Evolutionary conservation across 371 early-diverging fungal species (phyloP).

Genomic region (Nematocida sp.): DNA sequence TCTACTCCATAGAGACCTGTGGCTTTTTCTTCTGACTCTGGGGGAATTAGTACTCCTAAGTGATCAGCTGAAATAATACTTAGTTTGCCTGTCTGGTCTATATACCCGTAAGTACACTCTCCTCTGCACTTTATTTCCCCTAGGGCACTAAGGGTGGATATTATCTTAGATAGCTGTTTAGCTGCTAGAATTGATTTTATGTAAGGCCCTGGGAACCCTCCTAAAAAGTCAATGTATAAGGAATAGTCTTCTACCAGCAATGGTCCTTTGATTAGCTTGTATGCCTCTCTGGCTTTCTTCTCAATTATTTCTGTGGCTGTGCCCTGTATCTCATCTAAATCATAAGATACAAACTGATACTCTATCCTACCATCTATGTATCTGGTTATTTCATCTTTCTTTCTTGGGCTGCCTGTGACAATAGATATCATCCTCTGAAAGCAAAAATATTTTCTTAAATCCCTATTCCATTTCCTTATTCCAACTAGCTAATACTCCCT

Average conservation of each 20-base stretch:
- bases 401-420: conserved; percentile 41
- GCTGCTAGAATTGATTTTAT: conserved; percentile 17
- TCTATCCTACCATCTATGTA: conserved; percentile 9
- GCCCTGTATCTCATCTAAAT: conserved; percentile 42
- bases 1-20: conserved; percentile 15
- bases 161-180: conserved; percentile 13
- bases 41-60: conserved; percentile 10
- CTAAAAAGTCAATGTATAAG: conserved; percentile 32
- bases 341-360: conserved; percentile 3
- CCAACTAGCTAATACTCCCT: too few relatives aligned
- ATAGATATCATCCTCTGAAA: conserved; percentile 39
- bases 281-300: conserved; percentile 15
- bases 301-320: conserved; percentile 5
- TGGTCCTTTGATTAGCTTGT: conserved; percentile 23
- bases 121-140: conserved; percentile 21
- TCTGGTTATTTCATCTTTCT: conserved; percentile 22
- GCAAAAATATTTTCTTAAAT: too few relatives aligned
- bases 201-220: conserved; percentile 50
- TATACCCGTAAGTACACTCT: conserved; percentile 34
- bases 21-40: background rate
- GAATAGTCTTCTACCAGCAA: conserved; percentile 47
- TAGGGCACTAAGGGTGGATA: background rate
- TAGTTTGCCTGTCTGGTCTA: background rate
- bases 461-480: too few relatives aligned
- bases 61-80: background rate